phyloP scores from a whole-genome alignment of 345 rosid genomes.

The Durio zibethinus region DNA sequence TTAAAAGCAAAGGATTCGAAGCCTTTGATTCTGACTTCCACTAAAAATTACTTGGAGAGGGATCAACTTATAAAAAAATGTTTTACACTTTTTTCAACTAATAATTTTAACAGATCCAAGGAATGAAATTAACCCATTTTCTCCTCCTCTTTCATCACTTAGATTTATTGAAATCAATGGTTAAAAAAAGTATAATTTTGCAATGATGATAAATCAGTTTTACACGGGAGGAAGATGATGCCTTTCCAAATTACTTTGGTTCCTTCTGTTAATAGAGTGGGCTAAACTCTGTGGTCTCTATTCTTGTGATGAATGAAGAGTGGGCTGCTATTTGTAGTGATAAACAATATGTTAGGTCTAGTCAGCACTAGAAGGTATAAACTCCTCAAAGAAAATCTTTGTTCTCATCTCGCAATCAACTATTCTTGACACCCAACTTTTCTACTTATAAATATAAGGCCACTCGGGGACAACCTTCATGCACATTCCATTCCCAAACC shows the following conservation, averaged over 20 bases:
- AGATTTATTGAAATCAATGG: no score
- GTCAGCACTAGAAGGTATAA: slow-evolving; percentile 25
- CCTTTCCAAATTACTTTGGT: no score
- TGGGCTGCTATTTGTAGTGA: slow-evolving; percentile 14
- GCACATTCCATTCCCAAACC: background rate
- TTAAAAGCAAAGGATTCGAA: slow-evolving; percentile 20
- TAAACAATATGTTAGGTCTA: slow-evolving; percentile 26
- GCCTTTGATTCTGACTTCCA: slow-evolving; percentile 28
- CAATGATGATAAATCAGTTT: no score
- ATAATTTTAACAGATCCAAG: no score
- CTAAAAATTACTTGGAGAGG: no score
- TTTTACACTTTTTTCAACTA: no score
- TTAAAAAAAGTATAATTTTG: no score
- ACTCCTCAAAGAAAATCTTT: slow-evolving; percentile 28
- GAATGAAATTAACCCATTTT: no score
- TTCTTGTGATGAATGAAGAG: background rate
- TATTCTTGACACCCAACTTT: slow-evolving; percentile 8
- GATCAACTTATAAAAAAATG: no score
- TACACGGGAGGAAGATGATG: no score
- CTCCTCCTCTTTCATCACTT: no score
- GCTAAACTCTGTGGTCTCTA: slow-evolving; percentile 13
- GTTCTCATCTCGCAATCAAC: slow-evolving; percentile 25
- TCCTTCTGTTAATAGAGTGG: slow-evolving; percentile 20
- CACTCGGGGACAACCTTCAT: background rate
- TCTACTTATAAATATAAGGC: slow-evolving; percentile 46